These are phyloP conservation scores for Lathyrus sativus DNA, from an alignment of 306 rosid species.

Conservation along the genomic window DNA sequence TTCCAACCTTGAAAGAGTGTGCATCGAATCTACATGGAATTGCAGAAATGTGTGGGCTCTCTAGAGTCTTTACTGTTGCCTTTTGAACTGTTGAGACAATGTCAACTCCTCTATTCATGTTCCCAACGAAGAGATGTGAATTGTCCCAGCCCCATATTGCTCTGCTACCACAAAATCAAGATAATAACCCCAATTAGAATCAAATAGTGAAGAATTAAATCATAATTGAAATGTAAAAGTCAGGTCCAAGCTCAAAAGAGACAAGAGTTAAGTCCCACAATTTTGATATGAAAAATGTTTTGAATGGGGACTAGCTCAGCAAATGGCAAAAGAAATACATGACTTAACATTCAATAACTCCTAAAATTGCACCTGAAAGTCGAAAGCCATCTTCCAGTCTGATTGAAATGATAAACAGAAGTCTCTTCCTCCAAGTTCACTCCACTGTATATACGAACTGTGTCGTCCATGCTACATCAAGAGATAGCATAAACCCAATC, in stretches of 20 bases:
- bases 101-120: conserved; percentile 79
- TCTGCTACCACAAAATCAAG: conserved; percentile 53
- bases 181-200: conserved; percentile 10
- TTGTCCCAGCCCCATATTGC: conserved; percentile 98
- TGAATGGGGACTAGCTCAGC: conserved; percentile 6
- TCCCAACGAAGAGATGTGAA: conserved; percentile 70
- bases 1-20: conserved; percentile 57
- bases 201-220: conserved; percentile 19
- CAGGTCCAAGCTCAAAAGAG: not conserved
- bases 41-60: conserved; percentile 71
- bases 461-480: conserved; percentile 63
- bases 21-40: conserved; percentile 80
- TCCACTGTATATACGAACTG: conserved; percentile 68
- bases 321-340: conserved; percentile 2
- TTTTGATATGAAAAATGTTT: not conserved
- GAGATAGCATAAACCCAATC: conserved; percentile 10
- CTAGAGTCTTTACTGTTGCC: conserved; percentile 48
- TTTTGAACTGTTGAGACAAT: conserved; percentile 57
- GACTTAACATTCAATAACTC: conserved; percentile 17
- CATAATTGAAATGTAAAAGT: conserved; percentile 20
- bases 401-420: conserved; percentile 58
- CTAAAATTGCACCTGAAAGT: conserved; percentile 66
- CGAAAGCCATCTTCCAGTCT: conserved; percentile 72
- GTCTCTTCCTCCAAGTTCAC: conserved; percentile 53
- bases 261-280: not conserved